phyloP scores from a whole-genome alignment of 1,284 basidiomycete genomes.

The Schizopora paradoxa region DNA sequence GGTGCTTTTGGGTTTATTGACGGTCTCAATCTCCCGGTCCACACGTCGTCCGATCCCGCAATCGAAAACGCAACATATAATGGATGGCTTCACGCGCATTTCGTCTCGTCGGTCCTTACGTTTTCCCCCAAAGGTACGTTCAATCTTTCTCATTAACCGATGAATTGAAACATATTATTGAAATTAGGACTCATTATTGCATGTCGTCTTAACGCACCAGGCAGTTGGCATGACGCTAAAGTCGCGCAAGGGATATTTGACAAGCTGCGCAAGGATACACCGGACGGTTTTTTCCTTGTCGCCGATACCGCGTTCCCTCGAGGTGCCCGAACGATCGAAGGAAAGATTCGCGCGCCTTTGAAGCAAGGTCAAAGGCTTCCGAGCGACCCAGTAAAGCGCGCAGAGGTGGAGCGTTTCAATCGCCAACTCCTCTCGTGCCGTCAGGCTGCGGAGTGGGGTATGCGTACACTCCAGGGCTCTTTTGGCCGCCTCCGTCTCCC shows the following conservation, averaged over 20 bases:
- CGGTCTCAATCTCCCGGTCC: conserved; percentile 26
- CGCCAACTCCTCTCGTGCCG: conserved; percentile 33
- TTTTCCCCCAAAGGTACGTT: conserved; percentile 32
- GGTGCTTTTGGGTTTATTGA: conserved; percentile 37
- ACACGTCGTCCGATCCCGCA: conserved; percentile 29
- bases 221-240: conserved; percentile 44
- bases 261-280: conserved; percentile 29
- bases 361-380: conserved; percentile 32
- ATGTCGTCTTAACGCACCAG: conserved; percentile 34
- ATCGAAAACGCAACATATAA: conserved; percentile 46
- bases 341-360: conserved; percentile 35
- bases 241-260: conserved; percentile 36
- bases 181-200: conserved; percentile 33
- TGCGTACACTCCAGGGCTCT: conserved; percentile 35
- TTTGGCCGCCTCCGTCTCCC: conserved; percentile 38
- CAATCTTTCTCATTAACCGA: background rate
- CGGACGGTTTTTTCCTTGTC: conserved; percentile 37
- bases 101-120: conserved; percentile 27
- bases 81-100: conserved; percentile 42
- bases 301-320: conserved; percentile 41
- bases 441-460: conserved; percentile 45
- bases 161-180: background rate
- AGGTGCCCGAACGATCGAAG: conserved; percentile 26
- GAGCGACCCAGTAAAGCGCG: conserved; percentile 21
- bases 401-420: conserved; percentile 25